Base-by-base conservation (phyloP, 73 alveolate genomes). In the Paramecium pentaurelia region DNA sequence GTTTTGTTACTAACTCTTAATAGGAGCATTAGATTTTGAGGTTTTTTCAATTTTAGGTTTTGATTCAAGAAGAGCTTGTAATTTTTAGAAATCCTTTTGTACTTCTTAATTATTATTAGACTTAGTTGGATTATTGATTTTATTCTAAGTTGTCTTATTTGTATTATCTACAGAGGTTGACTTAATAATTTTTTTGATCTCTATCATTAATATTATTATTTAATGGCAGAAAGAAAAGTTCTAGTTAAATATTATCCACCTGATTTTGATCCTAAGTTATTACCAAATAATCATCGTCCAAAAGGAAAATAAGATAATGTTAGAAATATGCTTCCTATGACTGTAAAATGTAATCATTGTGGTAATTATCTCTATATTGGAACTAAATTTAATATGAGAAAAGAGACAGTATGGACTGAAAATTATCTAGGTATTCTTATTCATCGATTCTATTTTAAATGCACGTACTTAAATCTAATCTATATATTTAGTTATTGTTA, bases 361-460 rank as follows among this genome's bases (percentile, higher is more conserved):
- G 99, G 99, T 1, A 95, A 97, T 83, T 98, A 97, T 95, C 97
- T 98, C 71, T 97, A 98, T 92, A 98, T 98, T 85, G 99, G 99
- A 11, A 98, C 99, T 49, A 98, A 98, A 94, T 98, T 97, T 94
- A 98, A 98, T 92, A 98, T 97, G 99, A 93, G 99, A 68, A 98
- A 96, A 73, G 99, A 98, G 92, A 97, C 99, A 18, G 98, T 97
- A 18, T 92, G 92, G 86, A 99, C 96, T 34, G 99, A 97, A 77
- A 97, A 97, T 93, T 98, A 98, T 93, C 90, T 98, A 37, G 99
- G 99, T 36, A 98, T 98, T 14, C 94, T 96, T 59, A 95, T 98
- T 45, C 95, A 93, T 92, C 93, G 99, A 28, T 98, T 98, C 93
- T 98, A 97, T 97, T 97, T 96, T 94, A 97, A 97, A 89, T 98